Percentiles rank a stretch among this genome's conserved stretches.
phyloP scores from a whole-genome alignment of 2,329 filamentous ascomycete species.

The Penicillium sp. region DNA sequence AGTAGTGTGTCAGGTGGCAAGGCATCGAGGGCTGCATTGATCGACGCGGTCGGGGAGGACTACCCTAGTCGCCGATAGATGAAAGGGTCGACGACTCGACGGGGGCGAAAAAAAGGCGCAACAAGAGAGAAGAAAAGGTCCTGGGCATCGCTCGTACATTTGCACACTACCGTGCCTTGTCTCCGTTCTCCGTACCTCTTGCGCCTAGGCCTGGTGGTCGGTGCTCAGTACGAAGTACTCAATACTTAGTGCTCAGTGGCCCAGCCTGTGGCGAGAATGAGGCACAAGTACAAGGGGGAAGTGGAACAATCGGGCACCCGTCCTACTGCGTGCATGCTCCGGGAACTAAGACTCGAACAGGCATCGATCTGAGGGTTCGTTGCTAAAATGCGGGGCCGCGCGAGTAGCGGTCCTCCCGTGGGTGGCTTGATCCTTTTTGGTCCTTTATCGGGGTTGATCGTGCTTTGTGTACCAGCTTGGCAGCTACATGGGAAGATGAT shows the following conservation, averaged over 20 bases:
- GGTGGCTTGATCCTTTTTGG: constrained; percentile 3
- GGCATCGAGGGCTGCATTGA: constrained; percentile 30
- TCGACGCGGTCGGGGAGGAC: constrained; percentile 30
- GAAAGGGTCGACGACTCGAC: not conserved
- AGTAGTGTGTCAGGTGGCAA: constrained; percentile 23
- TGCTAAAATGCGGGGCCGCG: constrained; percentile 27
- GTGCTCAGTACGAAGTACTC: not conserved
- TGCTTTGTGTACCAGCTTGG: not conserved
- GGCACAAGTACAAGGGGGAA: constrained; percentile 12
- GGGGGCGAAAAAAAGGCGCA: not conserved
- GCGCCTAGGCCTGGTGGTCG: not conserved
- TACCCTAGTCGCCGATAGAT: constrained; percentile 24
- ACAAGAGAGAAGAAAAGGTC: constrained; percentile 10
- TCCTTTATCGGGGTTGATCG: not conserved
- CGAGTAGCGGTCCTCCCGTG: constrained; percentile 8
- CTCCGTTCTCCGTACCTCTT: no score
- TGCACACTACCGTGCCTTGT: not conserved
- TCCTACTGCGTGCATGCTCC: constrained; percentile 21
- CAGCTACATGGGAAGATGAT: not conserved
- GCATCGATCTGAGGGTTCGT: constrained; percentile 24
- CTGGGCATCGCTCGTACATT: constrained; percentile 12
- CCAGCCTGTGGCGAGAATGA: constrained; percentile 4
- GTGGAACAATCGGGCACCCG: constrained; percentile 23
- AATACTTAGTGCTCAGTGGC: not conserved
- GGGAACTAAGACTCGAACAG: constrained; percentile 21